A percentile compares a stretch with the other conserved stretches of the same genome.
These are phyloP conservation scores for Candida sojae DNA, from an alignment of 1,139 yeast species.

Conservation along the genomic window DNA sequence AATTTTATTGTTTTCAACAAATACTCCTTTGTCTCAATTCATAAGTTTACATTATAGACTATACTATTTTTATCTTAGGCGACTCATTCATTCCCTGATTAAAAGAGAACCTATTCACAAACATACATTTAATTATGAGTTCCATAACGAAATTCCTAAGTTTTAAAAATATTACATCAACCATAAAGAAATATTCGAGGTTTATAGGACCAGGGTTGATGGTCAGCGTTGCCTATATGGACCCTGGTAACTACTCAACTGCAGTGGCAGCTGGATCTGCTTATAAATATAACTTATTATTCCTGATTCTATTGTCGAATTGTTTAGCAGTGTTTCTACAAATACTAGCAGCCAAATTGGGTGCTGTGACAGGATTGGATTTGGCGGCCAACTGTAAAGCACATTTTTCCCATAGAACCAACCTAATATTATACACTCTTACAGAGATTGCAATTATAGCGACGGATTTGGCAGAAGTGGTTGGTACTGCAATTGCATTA, in stretches of 20 bases:
- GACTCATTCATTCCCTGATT: too few species aligned
- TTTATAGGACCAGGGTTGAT: slow-evolving; percentile 92
- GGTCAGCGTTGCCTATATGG: slow-evolving; percentile 97
- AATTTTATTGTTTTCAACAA: too few species aligned
- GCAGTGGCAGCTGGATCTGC: slow-evolving; percentile 93
- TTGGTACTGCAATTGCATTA: slow-evolving; percentile 89
- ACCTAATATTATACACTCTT: slow-evolving; percentile 63
- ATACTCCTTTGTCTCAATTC: too few species aligned
- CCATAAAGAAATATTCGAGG: slow-evolving; percentile 52
- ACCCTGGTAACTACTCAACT: slow-evolving; percentile 96
- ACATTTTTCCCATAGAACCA: slow-evolving; percentile 65
- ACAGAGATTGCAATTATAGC: slow-evolving; percentile 91
- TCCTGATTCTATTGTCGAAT: slow-evolving; percentile 79
- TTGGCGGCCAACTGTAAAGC: slow-evolving; percentile 83
- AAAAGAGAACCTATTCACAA: background rate
- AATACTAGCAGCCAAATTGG: slow-evolving; percentile 79
- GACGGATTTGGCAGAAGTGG: slow-evolving; percentile 91
- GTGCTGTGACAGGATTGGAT: slow-evolving; percentile 89
- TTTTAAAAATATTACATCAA: slow-evolving; percentile 8
- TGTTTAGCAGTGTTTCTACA: slow-evolving; percentile 87
- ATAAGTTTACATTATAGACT: too few species aligned
- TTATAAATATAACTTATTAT: slow-evolving; percentile 78
- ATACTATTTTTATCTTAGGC: too few species aligned
- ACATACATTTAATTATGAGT: background rate
- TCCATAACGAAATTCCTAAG: slow-evolving; percentile 7